Base-by-base conservation (phyloP, 2,329 filamentous ascomycete genomes). In the Hypoxylon sp. region DNA sequence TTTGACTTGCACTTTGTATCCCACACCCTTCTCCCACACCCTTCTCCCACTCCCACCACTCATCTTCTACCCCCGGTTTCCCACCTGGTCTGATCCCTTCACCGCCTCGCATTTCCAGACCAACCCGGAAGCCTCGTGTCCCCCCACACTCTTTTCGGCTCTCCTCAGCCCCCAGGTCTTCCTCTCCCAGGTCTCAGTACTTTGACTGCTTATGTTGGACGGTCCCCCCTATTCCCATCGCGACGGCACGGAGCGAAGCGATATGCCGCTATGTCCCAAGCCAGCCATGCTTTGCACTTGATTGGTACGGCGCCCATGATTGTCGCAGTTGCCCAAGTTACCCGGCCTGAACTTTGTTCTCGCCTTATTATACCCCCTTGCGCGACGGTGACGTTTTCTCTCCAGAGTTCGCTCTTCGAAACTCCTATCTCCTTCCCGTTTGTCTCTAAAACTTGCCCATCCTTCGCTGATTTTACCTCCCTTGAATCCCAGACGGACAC, bases 211-310 rank as follows among this genome's bases (percentile, higher is more conserved):
- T 64, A 69, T 69, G 68, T 67, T 67, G 54, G 67, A 66, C 52
- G 59, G 59, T 58, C 52, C 57, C 59, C 48, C 62, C 62, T 64
- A 62, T 64, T 63, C 57, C 58, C 62, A 62, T 59, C 60, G 39
- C 65, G 41, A 69, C 68, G 68, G 68, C 65, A 69, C 68, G 68
- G 68, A 67, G 68, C 68, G 68, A 68, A 68, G 68, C 67, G 68
- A 69, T 66, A 64, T 67, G 58, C 62, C 58, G 59, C 67, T 62
- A 67, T 60, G 64, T 56, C 48, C 57, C 65, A 64, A 64, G 64
- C 61, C 61, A 67, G 60, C 65, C 58, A 62, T 51, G 52, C 54
- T 13, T 58, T 39, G n/a, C 43, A 43, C 47, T 64, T 68, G 59
- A 69, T 68, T 69, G 67, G 67, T 65, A 65, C 65, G 59, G 48